Evolutionary conservation across 1,284 basidiomycete genomes (phyloP).

Genomic region (Porodaedalea pini): DNA sequence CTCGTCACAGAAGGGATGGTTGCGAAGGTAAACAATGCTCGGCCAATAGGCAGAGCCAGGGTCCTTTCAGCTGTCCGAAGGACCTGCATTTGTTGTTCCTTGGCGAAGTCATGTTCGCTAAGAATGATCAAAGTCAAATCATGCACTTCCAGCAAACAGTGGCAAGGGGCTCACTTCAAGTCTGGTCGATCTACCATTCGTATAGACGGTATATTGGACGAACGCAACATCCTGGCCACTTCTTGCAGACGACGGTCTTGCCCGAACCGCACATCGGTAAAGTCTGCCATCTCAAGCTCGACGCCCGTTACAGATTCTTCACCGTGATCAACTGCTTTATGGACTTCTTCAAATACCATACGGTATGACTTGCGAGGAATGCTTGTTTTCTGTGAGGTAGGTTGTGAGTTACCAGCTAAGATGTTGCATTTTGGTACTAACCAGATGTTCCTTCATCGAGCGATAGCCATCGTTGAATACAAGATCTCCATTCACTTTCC

Average conservation of each 20-base stretch:
- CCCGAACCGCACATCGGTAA: constrained; percentile 80
- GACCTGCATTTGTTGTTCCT: constrained; percentile 79
- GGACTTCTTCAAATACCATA: constrained; percentile 48
- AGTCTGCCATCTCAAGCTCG: constrained; percentile 67
- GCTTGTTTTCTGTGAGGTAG: constrained; percentile 39
- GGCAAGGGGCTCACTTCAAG: constrained; percentile 49
- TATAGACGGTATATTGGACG: constrained; percentile 64
- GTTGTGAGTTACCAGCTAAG: neutral
- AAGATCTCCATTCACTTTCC: constrained; percentile 40
- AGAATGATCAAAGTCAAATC: neutral
- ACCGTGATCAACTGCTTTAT: constrained; percentile 49
- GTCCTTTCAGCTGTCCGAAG: constrained; percentile 81
- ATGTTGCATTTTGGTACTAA: constrained; percentile 32
- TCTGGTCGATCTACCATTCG: constrained; percentile 69
- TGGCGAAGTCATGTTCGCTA: constrained; percentile 77
- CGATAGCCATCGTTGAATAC: constrained; percentile 51
- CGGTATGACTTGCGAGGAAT: constrained; percentile 47
- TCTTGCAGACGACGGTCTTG: constrained; percentile 85
- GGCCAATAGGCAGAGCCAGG: constrained; percentile 79
- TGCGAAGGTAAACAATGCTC: constrained; percentile 85
- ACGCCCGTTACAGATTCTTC: constrained; percentile 59
- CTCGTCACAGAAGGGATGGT: constrained; percentile 67
- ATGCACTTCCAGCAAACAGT: neutral
- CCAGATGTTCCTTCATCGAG: constrained; percentile 56
- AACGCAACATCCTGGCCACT: constrained; percentile 83